phyloP scores from a whole-genome alignment of 1,139 yeast genomes.

The Yueomyces sp. region DNA sequence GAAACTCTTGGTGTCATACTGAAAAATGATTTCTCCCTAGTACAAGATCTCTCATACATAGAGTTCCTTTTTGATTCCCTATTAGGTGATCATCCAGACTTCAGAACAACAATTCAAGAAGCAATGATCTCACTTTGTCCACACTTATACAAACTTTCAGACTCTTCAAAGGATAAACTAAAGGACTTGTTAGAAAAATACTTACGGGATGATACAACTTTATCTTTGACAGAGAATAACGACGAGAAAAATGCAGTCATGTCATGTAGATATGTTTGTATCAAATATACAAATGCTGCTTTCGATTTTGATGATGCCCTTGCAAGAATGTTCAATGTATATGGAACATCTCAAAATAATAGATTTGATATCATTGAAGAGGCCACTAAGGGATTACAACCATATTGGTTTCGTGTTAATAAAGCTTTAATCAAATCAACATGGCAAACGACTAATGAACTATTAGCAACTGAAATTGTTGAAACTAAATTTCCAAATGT shows the following conservation, averaged over 20 bases:
- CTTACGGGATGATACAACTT: constrained; percentile 24
- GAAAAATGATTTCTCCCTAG: constrained; percentile 34
- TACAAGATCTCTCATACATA: constrained; percentile 40
- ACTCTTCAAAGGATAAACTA: constrained; percentile 30
- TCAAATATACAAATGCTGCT: constrained; percentile 53
- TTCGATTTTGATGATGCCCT: constrained; percentile 59
- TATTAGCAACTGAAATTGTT: constrained; percentile 28
- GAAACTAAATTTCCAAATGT: constrained; percentile 35
- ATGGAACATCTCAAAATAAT: constrained; percentile 47
- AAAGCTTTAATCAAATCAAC: constrained; percentile 32
- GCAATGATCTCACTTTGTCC: constrained; percentile 50
- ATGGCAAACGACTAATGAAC: constrained; percentile 33
- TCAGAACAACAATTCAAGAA: constrained; percentile 61
- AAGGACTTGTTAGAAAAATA: constrained; percentile 32
- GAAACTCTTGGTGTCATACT: constrained; percentile 66
- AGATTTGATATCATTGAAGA: constrained; percentile 71
- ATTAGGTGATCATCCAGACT: constrained; percentile 48
- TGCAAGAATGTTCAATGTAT: constrained; percentile 55
- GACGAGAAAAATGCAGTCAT: constrained; percentile 22
- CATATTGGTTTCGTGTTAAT: constrained; percentile 39
- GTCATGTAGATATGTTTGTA: constrained; percentile 45
- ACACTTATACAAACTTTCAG: constrained; percentile 33
- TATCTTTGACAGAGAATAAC: constrained; percentile 9
- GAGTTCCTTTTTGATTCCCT: constrained; percentile 66
- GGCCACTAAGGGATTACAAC: constrained; percentile 71